These are phyloP conservation scores for Pterocarpus santalinus DNA, from an alignment of 306 rosid species.

Conservation along the genomic window DNA sequence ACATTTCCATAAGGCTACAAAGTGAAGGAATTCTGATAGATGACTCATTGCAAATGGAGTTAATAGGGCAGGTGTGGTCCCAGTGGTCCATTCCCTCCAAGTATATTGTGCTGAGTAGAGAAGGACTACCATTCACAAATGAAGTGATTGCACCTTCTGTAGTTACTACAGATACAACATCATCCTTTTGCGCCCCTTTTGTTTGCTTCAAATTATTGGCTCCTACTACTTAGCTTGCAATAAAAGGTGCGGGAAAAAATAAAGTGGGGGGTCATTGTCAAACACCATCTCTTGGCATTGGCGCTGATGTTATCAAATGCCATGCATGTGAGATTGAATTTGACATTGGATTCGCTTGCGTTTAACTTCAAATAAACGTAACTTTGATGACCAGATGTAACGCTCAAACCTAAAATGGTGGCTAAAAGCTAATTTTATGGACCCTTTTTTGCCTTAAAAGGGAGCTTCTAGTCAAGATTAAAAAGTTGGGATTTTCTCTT, in stretches of 20 bases:
- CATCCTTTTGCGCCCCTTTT: constrained; percentile 41
- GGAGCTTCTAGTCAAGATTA: constrained; percentile 1
- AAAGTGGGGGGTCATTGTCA: constrained; percentile 44
- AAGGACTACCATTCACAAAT: constrained; percentile 37
- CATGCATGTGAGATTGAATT: constrained; percentile 44
- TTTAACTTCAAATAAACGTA: constrained; percentile 24
- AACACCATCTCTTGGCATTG: constrained; percentile 42
- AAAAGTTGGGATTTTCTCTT: constrained; percentile 34
- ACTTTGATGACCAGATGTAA: constrained; percentile 19
- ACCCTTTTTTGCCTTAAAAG: constrained; percentile 34
- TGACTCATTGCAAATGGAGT: constrained; percentile 46
- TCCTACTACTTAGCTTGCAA: constrained; percentile 17
- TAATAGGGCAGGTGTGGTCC: constrained; percentile 58
- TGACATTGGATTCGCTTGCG: constrained; percentile 47
- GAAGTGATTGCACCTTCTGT: constrained; percentile 53
- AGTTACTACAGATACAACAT: constrained; percentile 50
- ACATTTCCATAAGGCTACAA: constrained; percentile 45
- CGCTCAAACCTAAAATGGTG: constrained; percentile 34
- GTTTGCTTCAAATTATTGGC: constrained; percentile 37
- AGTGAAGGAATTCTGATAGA: constrained; percentile 46
- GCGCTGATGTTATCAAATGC: constrained; percentile 30
- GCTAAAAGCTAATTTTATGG: constrained; percentile 32
- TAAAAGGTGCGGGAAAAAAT: not conserved
- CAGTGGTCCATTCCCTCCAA: constrained; percentile 55
- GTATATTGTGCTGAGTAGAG: constrained; percentile 51